These are phyloP conservation scores for Syncephalastrum contaminatum DNA, from an alignment of 371 early-diverging fungal species.

Conservation along the genomic window DNA sequence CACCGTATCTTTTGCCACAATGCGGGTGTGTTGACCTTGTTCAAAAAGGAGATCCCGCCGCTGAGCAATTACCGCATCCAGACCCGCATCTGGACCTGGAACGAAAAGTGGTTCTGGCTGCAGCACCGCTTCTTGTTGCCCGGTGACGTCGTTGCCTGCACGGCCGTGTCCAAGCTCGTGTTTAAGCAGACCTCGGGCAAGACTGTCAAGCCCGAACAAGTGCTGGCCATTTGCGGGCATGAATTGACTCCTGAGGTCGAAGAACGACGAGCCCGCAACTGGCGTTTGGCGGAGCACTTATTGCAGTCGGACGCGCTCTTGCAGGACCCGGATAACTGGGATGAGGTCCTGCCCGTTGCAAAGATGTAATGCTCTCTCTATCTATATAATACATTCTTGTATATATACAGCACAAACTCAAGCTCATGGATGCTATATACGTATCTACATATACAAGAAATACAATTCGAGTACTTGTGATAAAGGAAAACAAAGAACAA, in stretches of 20 bases:
- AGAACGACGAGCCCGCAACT: constrained; percentile 23
- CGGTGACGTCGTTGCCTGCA: constrained; percentile 24
- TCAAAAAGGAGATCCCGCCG: constrained; percentile 56
- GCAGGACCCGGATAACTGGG: constrained; percentile 19
- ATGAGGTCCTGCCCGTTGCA: constrained; percentile 9
- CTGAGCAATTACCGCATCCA: constrained; percentile 51
- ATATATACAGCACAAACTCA: no score
- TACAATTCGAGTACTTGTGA: no score
- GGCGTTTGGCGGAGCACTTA: constrained; percentile 21
- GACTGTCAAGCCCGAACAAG: constrained; percentile 33
- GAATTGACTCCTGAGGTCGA: constrained; percentile 23
- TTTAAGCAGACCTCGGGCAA: constrained; percentile 43
- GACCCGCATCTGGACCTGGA: constrained; percentile 57
- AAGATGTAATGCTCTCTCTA: constrained; percentile 6
- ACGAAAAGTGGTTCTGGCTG: constrained; percentile 52
- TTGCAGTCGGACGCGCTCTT: constrained; percentile 24
- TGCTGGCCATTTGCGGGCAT: constrained; percentile 38
- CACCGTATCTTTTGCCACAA: constrained; percentile 33
- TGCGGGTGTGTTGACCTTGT: constrained; percentile 42
- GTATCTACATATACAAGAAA: no score
- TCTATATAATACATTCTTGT: no score
- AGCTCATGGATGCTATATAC: no score
- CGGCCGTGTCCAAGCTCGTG: constrained; percentile 40
- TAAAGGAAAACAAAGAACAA: no score
- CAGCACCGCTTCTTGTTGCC: constrained; percentile 37